These are phyloP conservation scores for Tubosaeta brunneosetosa DNA, from an alignment of 768 basidiomycete species.

Conservation along the genomic window DNA sequence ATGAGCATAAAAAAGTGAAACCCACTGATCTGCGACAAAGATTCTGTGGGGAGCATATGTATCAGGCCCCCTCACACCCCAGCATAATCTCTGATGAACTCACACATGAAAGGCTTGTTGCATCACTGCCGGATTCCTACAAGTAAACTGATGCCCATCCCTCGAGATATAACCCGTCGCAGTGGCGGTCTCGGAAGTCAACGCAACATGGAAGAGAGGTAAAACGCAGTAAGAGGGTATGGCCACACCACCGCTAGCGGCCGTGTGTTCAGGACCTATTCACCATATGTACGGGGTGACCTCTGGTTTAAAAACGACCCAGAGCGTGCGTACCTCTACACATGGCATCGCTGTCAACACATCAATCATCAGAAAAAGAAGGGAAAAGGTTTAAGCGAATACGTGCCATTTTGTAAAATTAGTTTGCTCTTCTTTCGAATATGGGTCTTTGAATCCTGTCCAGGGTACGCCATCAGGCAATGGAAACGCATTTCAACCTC, in stretches of 20 bases:
- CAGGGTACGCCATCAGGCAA: neutral
- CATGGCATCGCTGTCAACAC: constrained; percentile 41
- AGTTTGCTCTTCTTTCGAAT: constrained; percentile 37
- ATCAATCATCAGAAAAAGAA: neutral
- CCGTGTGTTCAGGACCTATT: constrained; percentile 49
- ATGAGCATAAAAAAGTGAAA: neutral
- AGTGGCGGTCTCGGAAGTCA: constrained; percentile 23
- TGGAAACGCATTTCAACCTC: rapidly evolving
- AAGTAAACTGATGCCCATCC: constrained; percentile 53
- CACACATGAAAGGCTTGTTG: constrained; percentile 17
- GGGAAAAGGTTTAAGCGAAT: neutral
- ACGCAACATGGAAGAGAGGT: constrained; percentile 47
- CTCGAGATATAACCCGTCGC: constrained; percentile 44
- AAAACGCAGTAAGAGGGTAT: constrained; percentile 52
- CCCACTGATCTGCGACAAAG: constrained; percentile 14
- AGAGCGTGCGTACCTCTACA: constrained; percentile 39
- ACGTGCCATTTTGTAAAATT: constrained; percentile 52
- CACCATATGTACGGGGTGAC: neutral
- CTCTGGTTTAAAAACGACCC: neutral
- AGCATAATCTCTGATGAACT: constrained; percentile 37
- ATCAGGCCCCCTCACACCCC: neutral
- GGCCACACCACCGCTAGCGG: constrained; percentile 33
- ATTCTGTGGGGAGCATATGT: constrained; percentile 33
- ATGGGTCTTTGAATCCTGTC: constrained; percentile 42
- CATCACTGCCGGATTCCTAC: constrained; percentile 48